A percentile compares a stretch with the other conserved stretches of the same genome.
Evolutionary conservation across 202 grass and related monocot species (phyloP).

Genomic region (Tripidium arundinaceum): DNA sequence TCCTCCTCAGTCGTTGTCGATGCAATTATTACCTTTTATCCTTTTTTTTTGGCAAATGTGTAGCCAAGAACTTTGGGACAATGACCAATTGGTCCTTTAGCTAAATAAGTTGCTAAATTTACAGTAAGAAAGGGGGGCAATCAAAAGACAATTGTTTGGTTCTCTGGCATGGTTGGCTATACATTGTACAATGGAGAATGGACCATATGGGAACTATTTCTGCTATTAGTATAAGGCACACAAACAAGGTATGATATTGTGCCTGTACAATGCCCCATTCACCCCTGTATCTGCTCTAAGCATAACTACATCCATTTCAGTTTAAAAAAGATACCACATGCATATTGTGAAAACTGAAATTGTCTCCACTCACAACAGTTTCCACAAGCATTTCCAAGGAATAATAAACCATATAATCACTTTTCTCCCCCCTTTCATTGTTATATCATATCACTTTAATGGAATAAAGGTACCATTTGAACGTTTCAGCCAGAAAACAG

Average conservation of each 20-base stretch:
- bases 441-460: background rate
- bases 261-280: too few relatives aligned
- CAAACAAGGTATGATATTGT: background rate
- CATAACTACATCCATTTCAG: background rate
- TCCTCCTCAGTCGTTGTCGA: slow-evolving; percentile 90
- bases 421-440: background rate
- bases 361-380: background rate
- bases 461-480: too few relatives aligned
- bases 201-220: too few relatives aligned
- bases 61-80: background rate
- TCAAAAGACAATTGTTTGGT: too few relatives aligned
- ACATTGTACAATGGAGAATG: too few relatives aligned
- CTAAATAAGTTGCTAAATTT: too few relatives aligned
- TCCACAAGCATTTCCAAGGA: background rate
- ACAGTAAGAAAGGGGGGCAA: too few relatives aligned
- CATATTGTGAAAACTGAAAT: background rate
- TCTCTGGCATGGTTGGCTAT: too few relatives aligned
- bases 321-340: background rate
- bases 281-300: too few relatives aligned
- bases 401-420: background rate
- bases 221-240: too few relatives aligned
- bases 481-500: background rate
- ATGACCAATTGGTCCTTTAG: background rate
- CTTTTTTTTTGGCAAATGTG: background rate
- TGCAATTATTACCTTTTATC: slow-evolving; percentile 53